Conservation (phyloP, 1,284 basidiomycete genomes). For the Papiliotrema nemorosa region DNA sequence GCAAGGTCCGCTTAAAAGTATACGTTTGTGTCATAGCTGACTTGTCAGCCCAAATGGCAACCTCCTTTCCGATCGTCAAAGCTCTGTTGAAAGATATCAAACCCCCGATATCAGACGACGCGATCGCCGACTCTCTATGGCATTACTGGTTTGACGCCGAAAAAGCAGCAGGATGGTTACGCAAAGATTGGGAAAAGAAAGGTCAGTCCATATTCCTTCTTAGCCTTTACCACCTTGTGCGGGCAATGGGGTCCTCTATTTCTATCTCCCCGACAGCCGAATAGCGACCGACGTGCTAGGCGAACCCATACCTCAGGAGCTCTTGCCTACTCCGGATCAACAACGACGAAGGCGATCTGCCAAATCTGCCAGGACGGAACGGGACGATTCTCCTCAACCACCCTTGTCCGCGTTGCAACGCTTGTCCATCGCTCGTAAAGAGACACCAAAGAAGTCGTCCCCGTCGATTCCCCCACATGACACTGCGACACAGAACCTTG, state of each 20-base stretch:
- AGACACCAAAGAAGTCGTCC: constrained; percentile 8
- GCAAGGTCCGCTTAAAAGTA: constrained; percentile 53
- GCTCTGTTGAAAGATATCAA: constrained; percentile 64
- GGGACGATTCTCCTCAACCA: constrained; percentile 46
- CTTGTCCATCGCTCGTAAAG: constrained; percentile 55
- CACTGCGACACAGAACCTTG: constrained; percentile 7
- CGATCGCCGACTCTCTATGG: constrained; percentile 81
- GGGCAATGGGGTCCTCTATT: background rate
- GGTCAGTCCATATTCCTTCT: constrained; percentile 58
- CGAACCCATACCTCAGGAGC: constrained; percentile 26
- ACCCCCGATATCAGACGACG: constrained; percentile 66
- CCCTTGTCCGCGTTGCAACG: constrained; percentile 65
- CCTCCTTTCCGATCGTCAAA: constrained; percentile 65
- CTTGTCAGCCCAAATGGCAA: constrained; percentile 65
- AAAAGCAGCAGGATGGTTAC: constrained; percentile 67
- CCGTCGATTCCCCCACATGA: constrained; percentile 16
- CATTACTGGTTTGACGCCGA: constrained; percentile 85
- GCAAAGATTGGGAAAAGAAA: constrained; percentile 62
- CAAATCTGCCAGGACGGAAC: constrained; percentile 8
- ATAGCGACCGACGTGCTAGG: constrained; percentile 13
- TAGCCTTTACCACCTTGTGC: background rate
- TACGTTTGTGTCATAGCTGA: constrained; percentile 2
- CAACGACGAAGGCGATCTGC: constrained; percentile 24
- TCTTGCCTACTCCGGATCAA: constrained; percentile 36
- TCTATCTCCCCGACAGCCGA: background rate